These are phyloP conservation scores for Francoa sonchifolia DNA, from an alignment of 441 rosid species.

Conservation along the genomic window DNA sequence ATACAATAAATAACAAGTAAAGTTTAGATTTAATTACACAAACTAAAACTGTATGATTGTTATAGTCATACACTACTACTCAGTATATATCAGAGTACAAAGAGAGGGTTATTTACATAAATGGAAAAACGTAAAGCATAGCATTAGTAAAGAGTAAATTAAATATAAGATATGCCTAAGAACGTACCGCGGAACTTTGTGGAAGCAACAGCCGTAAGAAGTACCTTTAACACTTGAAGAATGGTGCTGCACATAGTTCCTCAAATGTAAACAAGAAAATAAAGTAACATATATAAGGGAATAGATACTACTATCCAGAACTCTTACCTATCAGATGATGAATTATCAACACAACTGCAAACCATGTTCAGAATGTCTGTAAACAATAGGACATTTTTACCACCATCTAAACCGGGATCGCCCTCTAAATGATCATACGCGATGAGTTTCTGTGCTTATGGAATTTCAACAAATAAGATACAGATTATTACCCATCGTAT, in stretches of 20 bases:
- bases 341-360: slow-evolving; percentile 87
- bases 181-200: slow-evolving; percentile 79
- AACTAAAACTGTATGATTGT: too few species aligned
- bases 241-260: slow-evolving; percentile 60
- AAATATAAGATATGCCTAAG: slow-evolving; percentile 7
- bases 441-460: slow-evolving; percentile 67
- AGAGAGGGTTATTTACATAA: too few species aligned
- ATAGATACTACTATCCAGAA: slow-evolving; percentile 8
- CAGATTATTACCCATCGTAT: background rate
- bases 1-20: too few species aligned
- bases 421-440: slow-evolving; percentile 99
- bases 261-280: slow-evolving; percentile 17
- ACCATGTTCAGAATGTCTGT: slow-evolving; percentile 90
- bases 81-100: too few species aligned
- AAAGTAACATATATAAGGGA: slow-evolving; percentile 11
- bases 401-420: slow-evolving; percentile 93
- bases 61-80: too few species aligned
- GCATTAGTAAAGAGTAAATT: background rate
- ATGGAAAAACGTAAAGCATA: background rate
- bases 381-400: slow-evolving; percentile 69
- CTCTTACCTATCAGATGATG: slow-evolving; percentile 85
- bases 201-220: slow-evolving; percentile 94
- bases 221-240: slow-evolving; percentile 91
- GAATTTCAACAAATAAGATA: slow-evolving; percentile 18
- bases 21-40: too few species aligned